Base-by-base conservation (phyloP, 441 rosid species). In the Corymbia citriodora region DNA sequence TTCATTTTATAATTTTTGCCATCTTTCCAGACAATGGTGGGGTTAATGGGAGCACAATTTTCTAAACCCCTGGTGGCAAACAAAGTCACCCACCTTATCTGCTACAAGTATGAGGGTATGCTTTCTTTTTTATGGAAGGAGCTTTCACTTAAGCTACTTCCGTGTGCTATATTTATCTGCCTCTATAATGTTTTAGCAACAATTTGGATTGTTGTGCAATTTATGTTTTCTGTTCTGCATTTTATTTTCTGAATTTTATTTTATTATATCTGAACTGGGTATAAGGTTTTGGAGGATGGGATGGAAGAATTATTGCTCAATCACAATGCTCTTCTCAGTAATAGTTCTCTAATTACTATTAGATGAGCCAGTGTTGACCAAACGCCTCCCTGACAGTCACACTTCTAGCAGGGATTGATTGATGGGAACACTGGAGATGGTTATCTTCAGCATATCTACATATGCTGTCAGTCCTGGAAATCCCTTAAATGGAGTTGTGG, bases 51-150 rank as follows among this genome's bases (percentile, higher is more conserved):
- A 61, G 99, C 97, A 29, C 95, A 95, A 85, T 97, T 97, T 95
- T 97, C 98, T 10, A 98, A 97, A 94, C 99, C 99, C 2, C 92
- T 98, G 93, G 97, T 95, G 87, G 99, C 99, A 33, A 96, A 94
- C 94, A 95, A 94, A 93, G 95, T 96, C 55, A 97, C 99, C 11
- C 99, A 98, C 95, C 98, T 98, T 90, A 93, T 98, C 88, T 97
- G 99, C 94, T 98, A 98, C 91, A 97, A 98, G 93, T 96, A 97
- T 94, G 99, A 98, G 93, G 99, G 99, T 97, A 91, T 33, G 92
- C 7, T 90, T 91, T 90, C 59, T 55, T 53, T 89, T 50, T 59
- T 55, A 29, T 86, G 3, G 19, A 65, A 81, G 17, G 50, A 45
- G 53, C 31, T 81, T 48, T 81, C 53, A 45, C 86, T 81, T 53